Base-by-base conservation (phyloP, 305 asterid genomes). In the Solanum hybrid region DNA sequence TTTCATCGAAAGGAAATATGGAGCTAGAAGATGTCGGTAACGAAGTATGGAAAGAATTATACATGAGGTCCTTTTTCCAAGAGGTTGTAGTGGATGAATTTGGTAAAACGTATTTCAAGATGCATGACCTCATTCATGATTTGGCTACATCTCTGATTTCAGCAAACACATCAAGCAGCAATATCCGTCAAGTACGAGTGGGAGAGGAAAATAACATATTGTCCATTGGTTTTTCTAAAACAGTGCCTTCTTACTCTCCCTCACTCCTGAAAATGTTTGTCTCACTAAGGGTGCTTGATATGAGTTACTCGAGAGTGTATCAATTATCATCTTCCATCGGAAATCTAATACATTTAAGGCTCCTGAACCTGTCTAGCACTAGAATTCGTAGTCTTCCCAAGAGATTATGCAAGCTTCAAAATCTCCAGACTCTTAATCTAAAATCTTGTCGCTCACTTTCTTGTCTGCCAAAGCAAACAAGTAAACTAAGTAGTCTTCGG, bases 271-370 rank as follows among this genome's bases (percentile, higher is more conserved):
- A 70, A 70, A 70, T 26, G 7, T 24, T 70, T 29, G 3, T 31
- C 22, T 76, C 37, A 9, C 22, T 76, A 76, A 76, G 24, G 38
- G 81, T 76, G 39, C 81, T 31, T 76, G 13, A 76, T 76, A 7
- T 76, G 10, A 76, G 81, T 3, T 31, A 7, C 38, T 31, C 81
- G 10, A 7, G 37, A 29, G 6, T 31, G 20, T 1, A 7, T 86
- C 92, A 95, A 93, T 86, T 96, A 26, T 96, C 97, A 15, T 91
- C 90, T 91, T 87, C 94, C 12, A 88, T 95, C 61, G 93, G 97
- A 92, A 89, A 91, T 92, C 93, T 94, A 95, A 92, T 93, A 79
- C 98, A 93, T 78, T 90, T 93, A 85, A 92, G 91, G 85, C 91
- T 89, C 78, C 89, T 93, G 24, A 92, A 92, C 84, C 91, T 92